Conservation (phyloP, 1,284 basidiomycete genomes). For the Ceratobasidium sp. region DNA sequence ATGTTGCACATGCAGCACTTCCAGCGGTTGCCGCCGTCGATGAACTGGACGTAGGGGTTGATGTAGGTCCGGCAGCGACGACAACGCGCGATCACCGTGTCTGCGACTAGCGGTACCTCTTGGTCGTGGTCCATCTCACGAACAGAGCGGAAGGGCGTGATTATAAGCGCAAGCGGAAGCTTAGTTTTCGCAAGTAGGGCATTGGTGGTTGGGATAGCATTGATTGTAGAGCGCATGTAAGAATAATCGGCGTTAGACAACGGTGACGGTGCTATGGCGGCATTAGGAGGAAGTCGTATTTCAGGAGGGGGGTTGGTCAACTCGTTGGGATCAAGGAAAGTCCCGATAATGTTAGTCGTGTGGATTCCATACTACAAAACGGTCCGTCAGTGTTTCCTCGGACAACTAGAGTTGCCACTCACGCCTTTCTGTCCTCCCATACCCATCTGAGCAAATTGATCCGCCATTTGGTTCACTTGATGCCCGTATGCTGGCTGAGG, state of each 20-base stretch:
- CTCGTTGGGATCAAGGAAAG: constrained; percentile 89
- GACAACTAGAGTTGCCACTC: constrained; percentile 35
- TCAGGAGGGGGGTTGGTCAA: constrained; percentile 86
- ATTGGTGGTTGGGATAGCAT: constrained; percentile 93
- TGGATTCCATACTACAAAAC: constrained; percentile 67
- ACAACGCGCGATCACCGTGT: constrained; percentile 97
- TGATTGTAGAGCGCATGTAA: constrained; percentile 93
- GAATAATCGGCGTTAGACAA: constrained; percentile 87
- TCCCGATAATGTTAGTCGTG: constrained; percentile 88
- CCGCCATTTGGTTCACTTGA: constrained; percentile 71
- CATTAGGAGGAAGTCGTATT: constrained; percentile 84
- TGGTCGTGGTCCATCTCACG: constrained; percentile 68
- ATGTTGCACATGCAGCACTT: constrained; percentile 99
- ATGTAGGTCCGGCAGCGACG: constrained; percentile 98
- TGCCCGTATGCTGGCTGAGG: constrained; percentile 31
- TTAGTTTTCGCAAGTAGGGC: constrained; percentile 93
- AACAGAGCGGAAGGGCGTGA: constrained; percentile 91
- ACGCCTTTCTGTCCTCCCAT: constrained; percentile 70
- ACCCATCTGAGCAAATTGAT: constrained; percentile 90
- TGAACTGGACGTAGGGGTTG: constrained; percentile 98
- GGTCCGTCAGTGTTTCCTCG: constrained; percentile 25
- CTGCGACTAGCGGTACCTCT: constrained; percentile 84
- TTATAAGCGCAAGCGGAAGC: constrained; percentile 88
- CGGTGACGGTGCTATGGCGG: constrained; percentile 83
- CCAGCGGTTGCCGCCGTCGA: constrained; percentile 98